These are phyloP conservation scores for Pythium brachiatum DNA, from an alignment of 352 stramenopile genomes.

Conservation along the genomic window DNA sequence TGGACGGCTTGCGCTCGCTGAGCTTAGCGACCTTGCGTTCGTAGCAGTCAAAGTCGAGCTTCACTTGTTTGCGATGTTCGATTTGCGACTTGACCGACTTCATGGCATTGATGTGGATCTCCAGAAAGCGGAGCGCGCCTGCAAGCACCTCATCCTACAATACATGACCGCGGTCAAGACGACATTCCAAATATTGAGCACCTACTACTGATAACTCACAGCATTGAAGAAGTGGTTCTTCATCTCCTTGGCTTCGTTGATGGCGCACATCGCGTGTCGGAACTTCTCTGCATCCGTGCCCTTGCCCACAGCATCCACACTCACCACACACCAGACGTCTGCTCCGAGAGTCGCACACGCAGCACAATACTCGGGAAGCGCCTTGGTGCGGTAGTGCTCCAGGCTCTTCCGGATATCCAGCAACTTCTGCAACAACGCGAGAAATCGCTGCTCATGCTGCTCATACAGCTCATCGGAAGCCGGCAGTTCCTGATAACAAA, in stretches of 20 bases:
- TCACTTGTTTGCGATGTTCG: conserved; percentile 55
- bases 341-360: conserved; percentile 59
- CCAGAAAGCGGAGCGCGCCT: conserved; percentile 58
- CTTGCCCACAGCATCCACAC: conserved; percentile 58
- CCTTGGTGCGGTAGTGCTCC: conserved; percentile 58
- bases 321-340: conserved; percentile 75
- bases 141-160: conserved; percentile 57
- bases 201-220: conserved; percentile 18
- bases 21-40: conserved; percentile 50
- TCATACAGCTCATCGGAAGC: conserved; percentile 64
- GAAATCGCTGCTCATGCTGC: conserved; percentile 68
- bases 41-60: conserved; percentile 75
- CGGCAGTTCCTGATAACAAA: conserved; percentile 34
- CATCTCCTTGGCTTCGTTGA: conserved; percentile 74
- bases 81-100: conserved; percentile 73
- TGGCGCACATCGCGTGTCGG: conserved; percentile 64
- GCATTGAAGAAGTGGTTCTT: conserved; percentile 79
- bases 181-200: background rate
- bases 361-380: conserved; percentile 59
- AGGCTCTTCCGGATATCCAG: conserved; percentile 72
- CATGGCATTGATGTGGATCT: conserved; percentile 79
- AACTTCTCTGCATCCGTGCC: conserved; percentile 70
- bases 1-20: conserved; percentile 17
- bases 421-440: conserved; percentile 62
- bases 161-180: background rate